These are phyloP conservation scores for Cyberlindnera meyerae DNA, from an alignment of 805 yeast species.

Conservation along the genomic window DNA sequence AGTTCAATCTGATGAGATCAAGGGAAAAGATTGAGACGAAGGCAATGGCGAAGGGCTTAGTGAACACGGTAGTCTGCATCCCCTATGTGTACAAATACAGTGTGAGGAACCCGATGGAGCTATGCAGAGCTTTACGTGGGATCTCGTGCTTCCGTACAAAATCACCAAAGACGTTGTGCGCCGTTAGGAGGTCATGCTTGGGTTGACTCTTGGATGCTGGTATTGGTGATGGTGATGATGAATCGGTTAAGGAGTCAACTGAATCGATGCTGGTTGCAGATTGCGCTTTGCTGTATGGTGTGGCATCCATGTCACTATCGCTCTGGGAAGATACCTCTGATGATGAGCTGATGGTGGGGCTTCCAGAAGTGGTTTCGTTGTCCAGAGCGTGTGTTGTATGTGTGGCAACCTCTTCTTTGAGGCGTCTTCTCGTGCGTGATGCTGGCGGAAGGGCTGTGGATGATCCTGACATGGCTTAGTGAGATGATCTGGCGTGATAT, in stretches of 20 bases:
- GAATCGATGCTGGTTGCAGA: too few relatives aligned
- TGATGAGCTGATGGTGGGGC: slow-evolving; percentile 9
- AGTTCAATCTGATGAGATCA: slow-evolving; percentile 64
- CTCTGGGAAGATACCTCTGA: slow-evolving; percentile 8
- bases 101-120: slow-evolving; percentile 82
- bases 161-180: slow-evolving; percentile 41
- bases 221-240: too few relatives aligned
- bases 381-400: slow-evolving; percentile 3
- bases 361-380: slow-evolving; percentile 6
- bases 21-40: slow-evolving; percentile 52
- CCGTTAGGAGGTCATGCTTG: slow-evolving; percentile 27
- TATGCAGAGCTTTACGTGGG: slow-evolving; percentile 83
- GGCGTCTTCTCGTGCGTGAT: slow-evolving; percentile 11
- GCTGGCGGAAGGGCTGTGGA: slow-evolving; percentile 12
- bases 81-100: slow-evolving; percentile 67
- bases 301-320: slow-evolving; percentile 3
- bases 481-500: too few relatives aligned
- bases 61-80: slow-evolving; percentile 49
- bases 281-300: neutral
- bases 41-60: slow-evolving; percentile 51
- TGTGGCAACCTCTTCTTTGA: slow-evolving; percentile 10
- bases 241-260: too few relatives aligned
- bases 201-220: slow-evolving; percentile 16
- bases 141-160: slow-evolving; percentile 78
- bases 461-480: too few relatives aligned